Percentiles rank a stretch among this genome's conserved stretches.
Conservation (phyloP, 2,329 filamentous ascomycete species). For the Lasiodiplodia citricola region DNA sequence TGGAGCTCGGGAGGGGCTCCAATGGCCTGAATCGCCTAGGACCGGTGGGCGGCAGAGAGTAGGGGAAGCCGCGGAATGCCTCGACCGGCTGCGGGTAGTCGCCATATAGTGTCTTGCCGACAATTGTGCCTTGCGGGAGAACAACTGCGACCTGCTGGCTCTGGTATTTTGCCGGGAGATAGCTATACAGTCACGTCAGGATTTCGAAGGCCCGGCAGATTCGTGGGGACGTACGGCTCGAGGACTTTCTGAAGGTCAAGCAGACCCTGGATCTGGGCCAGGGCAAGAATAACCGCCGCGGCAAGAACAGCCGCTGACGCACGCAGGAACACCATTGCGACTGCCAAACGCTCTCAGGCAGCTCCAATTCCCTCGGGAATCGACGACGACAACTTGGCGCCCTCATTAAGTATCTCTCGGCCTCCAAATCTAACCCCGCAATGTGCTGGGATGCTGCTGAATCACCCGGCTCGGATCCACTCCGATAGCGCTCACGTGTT, state of each 20-base stretch:
- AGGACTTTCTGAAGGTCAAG: conserved; percentile 23
- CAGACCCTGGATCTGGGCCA: conserved; percentile 17
- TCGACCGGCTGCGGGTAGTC: conserved; percentile 28
- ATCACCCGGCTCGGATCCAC: conserved; percentile 14
- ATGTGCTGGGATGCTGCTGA: neutral
- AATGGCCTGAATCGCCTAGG: conserved; percentile 32
- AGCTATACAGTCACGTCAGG: neutral
- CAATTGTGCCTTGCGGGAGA: conserved; percentile 29
- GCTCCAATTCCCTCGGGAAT: neutral
- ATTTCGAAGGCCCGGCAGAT: neutral
- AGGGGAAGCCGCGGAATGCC: conserved; percentile 33
- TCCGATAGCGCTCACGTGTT: conserved; percentile 21
- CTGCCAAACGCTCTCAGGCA: neutral
- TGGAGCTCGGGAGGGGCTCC: conserved; percentile 29
- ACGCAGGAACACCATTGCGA: conserved; percentile 21
- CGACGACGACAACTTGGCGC: conserved; percentile 3
- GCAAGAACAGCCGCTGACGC: conserved; percentile 18
- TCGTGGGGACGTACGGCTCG: conserved; percentile 13
- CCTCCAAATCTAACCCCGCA: conserved; percentile 4
- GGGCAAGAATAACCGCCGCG: conserved; percentile 19
- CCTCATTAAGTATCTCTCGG: conserved; percentile 9
- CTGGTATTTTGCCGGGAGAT: conserved; percentile 8
- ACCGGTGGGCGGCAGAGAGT: conserved; percentile 32
- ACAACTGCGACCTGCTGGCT: conserved; percentile 24
- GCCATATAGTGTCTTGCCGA: conserved; percentile 27